These are phyloP conservation scores for Geranium incanum DNA, from an alignment of 441 rosid genomes.

Conservation along the genomic window DNA sequence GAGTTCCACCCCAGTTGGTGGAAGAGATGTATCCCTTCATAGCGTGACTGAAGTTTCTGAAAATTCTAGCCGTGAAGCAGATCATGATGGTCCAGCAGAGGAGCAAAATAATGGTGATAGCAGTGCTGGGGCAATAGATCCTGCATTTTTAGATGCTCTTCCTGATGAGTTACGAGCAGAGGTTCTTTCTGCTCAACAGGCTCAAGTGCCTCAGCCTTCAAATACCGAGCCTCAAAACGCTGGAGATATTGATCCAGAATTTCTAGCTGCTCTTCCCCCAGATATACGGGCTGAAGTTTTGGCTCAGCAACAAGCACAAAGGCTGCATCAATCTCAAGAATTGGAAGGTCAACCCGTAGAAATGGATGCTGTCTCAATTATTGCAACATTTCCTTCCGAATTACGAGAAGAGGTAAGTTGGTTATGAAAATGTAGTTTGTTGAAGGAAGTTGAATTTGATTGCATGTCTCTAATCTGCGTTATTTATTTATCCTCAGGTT, in stretches of 20 bases:
- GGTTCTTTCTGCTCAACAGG: conserved; percentile 92
- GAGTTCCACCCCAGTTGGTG: conserved; percentile 44
- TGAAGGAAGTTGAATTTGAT: conserved; percentile 4
- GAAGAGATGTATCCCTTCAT: conserved; percentile 79
- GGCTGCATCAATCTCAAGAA: conserved; percentile 88
- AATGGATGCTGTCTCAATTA: conserved; percentile 98
- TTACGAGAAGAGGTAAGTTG: conserved; percentile 84
- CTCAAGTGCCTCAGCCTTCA: conserved; percentile 81
- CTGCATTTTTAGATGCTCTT: conserved; percentile 95
- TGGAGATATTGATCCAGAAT: conserved; percentile 95
- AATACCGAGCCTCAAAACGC: conserved; percentile 59
- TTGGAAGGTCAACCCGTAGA: conserved; percentile 99
- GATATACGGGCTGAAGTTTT: conserved; percentile 94
- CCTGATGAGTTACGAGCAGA: conserved; percentile 98
- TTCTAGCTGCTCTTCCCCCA: conserved; percentile 99
- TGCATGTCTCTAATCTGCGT: background rate
- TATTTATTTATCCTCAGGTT: conserved; percentile 45
- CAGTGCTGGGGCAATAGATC: conserved; percentile 81
- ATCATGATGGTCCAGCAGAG: conserved; percentile 66
- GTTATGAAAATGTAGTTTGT: conserved; percentile 11
- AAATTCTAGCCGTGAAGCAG: conserved; percentile 81
- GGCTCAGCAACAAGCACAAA: conserved; percentile 95
- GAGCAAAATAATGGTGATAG: conserved; percentile 60
- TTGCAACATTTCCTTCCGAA: conserved; percentile 95
- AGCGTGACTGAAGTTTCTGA: conserved; percentile 95